These are phyloP conservation scores for Gentiana dahurica DNA, from an alignment of 257 asterid genomes.

Conservation along the genomic window DNA sequence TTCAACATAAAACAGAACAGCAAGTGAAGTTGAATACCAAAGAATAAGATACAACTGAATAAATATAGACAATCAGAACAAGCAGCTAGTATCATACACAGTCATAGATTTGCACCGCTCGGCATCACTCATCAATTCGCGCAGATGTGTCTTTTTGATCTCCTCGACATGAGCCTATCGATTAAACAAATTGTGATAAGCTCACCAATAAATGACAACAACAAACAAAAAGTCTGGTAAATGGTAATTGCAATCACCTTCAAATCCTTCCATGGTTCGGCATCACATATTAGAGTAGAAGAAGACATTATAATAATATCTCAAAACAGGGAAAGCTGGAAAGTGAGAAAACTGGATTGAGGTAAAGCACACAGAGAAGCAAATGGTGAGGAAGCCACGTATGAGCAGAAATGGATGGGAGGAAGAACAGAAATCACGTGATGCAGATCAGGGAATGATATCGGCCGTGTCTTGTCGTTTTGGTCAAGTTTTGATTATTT, in stretches of 20 bases:
- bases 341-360: no score
- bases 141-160: constrained; percentile 75
- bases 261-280: constrained; percentile 78
- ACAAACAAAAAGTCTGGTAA: not conserved
- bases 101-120: constrained; percentile 82
- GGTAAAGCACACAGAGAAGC: no score
- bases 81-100: constrained; percentile 39
- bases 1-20: not conserved
- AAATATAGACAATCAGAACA: not conserved
- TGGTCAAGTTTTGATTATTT: no score
- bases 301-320: constrained; percentile 36
- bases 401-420: no score
- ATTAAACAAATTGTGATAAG: not conserved
- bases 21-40: not conserved
- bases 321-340: no score
- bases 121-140: constrained; percentile 64
- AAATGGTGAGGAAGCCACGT: no score
- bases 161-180: constrained; percentile 75
- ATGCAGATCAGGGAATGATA: no score
- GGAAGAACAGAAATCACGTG: no score
- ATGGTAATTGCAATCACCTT: constrained; percentile 28
- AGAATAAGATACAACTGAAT: not conserved
- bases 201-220: not conserved
- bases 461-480: no score
- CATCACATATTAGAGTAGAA: constrained; percentile 51